A percentile compares a stretch with the other conserved stretches of the same genome.
These are phyloP conservation scores for Penicillium olsonii DNA, from an alignment of 2,329 filamentous ascomycete genomes.

Conservation along the genomic window DNA sequence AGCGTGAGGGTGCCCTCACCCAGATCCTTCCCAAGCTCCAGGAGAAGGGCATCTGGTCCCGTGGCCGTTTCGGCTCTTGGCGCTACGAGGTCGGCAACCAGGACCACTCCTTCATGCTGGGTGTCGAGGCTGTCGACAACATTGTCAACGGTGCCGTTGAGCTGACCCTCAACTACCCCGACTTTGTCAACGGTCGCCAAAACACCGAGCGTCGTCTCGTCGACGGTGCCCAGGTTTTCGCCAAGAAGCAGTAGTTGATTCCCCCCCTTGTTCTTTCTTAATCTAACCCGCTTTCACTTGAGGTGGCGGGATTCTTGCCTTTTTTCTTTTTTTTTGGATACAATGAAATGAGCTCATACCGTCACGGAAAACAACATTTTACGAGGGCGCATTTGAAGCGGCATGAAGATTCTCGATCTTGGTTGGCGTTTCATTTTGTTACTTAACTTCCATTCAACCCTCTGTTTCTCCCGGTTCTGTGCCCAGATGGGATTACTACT, in stretches of 20 bases:
- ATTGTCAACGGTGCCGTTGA: constrained; percentile 87
- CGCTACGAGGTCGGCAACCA: constrained; percentile 96
- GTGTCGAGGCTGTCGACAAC: constrained; percentile 88
- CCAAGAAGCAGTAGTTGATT: constrained; percentile 45
- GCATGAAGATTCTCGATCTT: constrained; percentile 33
- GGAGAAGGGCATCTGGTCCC: constrained; percentile 87
- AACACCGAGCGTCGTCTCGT: constrained; percentile 64
- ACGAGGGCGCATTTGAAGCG: constrained; percentile 34
- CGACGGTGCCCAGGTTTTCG: constrained; percentile 62
- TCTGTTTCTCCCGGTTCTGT: constrained; percentile 10
- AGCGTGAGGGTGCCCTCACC: constrained; percentile 92
- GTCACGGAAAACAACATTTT: constrained; percentile 24
- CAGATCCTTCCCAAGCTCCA: constrained; percentile 91
- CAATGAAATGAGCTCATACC: constrained; percentile 25
- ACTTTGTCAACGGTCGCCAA: constrained; percentile 79
- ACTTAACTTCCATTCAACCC: constrained; percentile 20
- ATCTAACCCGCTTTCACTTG: constrained; percentile 3
- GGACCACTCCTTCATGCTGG: constrained; percentile 97
- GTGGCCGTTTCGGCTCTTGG: constrained; percentile 97
- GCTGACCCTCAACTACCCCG: constrained; percentile 92
- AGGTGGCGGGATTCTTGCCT: constrained; percentile 6
- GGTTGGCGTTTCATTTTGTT: constrained; percentile 34
- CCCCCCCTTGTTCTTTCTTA: constrained; percentile 10
- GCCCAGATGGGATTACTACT: constrained; percentile 19
- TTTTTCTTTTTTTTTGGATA: constrained; percentile 21